These are phyloP conservation scores for Ganoderma sinense DNA, from an alignment of 1,284 basidiomycete genomes.

Conservation along the genomic window DNA sequence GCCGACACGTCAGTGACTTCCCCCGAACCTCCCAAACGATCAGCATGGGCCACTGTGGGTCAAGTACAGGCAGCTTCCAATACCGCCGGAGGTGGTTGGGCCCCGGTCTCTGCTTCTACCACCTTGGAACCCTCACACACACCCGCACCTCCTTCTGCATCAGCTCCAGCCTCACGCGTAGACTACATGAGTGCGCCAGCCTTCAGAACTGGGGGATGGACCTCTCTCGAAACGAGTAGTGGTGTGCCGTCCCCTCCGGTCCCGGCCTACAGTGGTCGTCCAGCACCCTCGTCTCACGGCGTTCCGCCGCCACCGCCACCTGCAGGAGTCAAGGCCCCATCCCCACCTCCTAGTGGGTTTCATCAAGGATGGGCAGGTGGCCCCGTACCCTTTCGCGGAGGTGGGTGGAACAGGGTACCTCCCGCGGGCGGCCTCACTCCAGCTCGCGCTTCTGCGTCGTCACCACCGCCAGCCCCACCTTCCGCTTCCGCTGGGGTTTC, in stretches of 20 bases:
- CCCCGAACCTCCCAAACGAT: slow-evolving; percentile 21
- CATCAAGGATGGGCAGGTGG: slow-evolving; percentile 21
- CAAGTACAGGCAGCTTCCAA: slow-evolving; percentile 28
- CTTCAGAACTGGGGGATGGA: slow-evolving; percentile 67
- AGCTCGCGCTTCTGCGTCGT: slow-evolving; percentile 6
- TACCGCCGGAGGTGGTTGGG: slow-evolving; percentile 16
- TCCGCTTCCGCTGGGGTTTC: slow-evolving; percentile 9
- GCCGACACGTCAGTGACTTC: slow-evolving; percentile 5
- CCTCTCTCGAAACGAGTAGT: slow-evolving; percentile 58
- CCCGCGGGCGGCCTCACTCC: neutral
- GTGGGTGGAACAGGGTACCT: slow-evolving; percentile 15
- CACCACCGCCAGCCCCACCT: slow-evolving; percentile 3
- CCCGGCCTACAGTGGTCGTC: slow-evolving; percentile 23
- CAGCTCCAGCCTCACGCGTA: slow-evolving; percentile 25
- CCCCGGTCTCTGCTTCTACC: slow-evolving; percentile 18
- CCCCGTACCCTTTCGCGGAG: neutral
- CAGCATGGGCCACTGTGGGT: slow-evolving; percentile 45
- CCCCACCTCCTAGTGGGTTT: slow-evolving; percentile 29
- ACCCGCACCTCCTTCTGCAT: slow-evolving; percentile 29
- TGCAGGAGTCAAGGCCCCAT: slow-evolving; percentile 19
- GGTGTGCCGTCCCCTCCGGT: slow-evolving; percentile 25
- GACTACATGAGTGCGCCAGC: slow-evolving; percentile 44
- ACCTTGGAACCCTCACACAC: slow-evolving; percentile 33
- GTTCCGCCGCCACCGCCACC: slow-evolving; percentile 36
- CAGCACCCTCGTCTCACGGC: slow-evolving; percentile 8